phyloP scores from a whole-genome alignment of 2,329 filamentous ascomycete genomes.

The Cordyceps militaris region DNA sequence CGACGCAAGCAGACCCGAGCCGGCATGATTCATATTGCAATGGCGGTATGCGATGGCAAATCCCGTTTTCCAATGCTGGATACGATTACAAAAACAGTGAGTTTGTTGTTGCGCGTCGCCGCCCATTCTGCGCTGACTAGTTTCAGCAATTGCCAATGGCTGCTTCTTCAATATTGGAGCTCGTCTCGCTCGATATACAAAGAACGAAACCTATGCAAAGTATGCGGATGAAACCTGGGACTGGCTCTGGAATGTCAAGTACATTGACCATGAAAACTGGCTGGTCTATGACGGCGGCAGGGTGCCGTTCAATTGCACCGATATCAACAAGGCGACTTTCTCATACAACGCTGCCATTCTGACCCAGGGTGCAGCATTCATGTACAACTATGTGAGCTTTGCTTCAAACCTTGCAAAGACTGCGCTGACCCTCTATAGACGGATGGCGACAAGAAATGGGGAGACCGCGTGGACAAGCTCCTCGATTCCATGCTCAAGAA shows the following conservation, averaged over 20 bases:
- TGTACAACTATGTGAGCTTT: constrained; percentile 55
- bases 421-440: not conserved
- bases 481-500: constrained; percentile 40
- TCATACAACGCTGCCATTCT: constrained; percentile 60
- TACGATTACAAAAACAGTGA: constrained; percentile 67
- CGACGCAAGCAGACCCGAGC: constrained; percentile 49
- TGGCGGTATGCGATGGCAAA: constrained; percentile 72
- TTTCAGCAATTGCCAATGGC: constrained; percentile 50
- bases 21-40: constrained; percentile 59
- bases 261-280: constrained; percentile 53
- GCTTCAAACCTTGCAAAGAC: too few species aligned
- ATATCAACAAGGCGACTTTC: constrained; percentile 56
- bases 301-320: constrained; percentile 50
- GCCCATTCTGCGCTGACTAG: not conserved
- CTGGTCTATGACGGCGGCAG: constrained; percentile 59
- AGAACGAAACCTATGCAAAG: constrained; percentile 56
- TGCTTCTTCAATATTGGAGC: constrained; percentile 60
- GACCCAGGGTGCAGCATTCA: constrained; percentile 55
- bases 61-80: constrained; percentile 65
- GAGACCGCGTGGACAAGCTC: constrained; percentile 40
- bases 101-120: constrained; percentile 9
- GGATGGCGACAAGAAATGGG: constrained; percentile 10
- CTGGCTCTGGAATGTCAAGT: constrained; percentile 47
- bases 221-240: constrained; percentile 57
- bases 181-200: constrained; percentile 64